These are phyloP conservation scores for Lecanoromycetidae sp. DNA, from an alignment of 2,329 filamentous ascomycete species.

Conservation along the genomic window DNA sequence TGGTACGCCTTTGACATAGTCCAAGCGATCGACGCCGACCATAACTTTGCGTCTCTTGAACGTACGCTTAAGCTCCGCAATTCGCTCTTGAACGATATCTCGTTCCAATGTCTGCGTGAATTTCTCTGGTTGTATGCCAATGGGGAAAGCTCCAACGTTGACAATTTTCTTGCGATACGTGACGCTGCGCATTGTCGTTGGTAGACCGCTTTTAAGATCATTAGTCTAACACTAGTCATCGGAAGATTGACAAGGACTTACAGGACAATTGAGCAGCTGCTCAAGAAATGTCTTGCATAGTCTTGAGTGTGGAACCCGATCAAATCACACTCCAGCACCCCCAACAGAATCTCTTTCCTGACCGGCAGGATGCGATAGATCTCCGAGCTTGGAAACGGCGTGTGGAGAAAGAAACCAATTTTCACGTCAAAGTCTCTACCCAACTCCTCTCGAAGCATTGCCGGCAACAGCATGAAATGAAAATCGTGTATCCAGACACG, in stretches of 20 bases:
- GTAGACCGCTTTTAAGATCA: constrained; percentile 28
- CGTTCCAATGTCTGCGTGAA: constrained; percentile 82
- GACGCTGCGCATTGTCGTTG: constrained; percentile 82
- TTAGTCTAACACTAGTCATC: background rate
- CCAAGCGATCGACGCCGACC: constrained; percentile 87
- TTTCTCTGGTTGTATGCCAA: constrained; percentile 95
- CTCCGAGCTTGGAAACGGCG: constrained; percentile 90
- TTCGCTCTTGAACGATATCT: constrained; percentile 75
- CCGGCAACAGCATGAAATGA: constrained; percentile 90
- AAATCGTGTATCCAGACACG: constrained; percentile 98
- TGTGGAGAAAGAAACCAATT: constrained; percentile 97
- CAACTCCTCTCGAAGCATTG: constrained; percentile 88
- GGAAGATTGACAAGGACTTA: constrained; percentile 33
- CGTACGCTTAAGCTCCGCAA: constrained; percentile 71
- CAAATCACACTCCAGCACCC: constrained; percentile 83
- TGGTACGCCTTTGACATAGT: constrained; percentile 98
- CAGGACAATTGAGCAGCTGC: constrained; percentile 89
- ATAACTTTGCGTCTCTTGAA: constrained; percentile 95
- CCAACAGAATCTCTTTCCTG: constrained; percentile 72
- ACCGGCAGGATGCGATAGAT: constrained; percentile 94
- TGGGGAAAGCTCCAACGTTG: constrained; percentile 89
- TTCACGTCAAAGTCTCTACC: constrained; percentile 75
- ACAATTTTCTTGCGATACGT: constrained; percentile 82
- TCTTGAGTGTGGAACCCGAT: constrained; percentile 98
- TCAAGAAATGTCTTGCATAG: constrained; percentile 95